A percentile compares a stretch with the other conserved stretches of the same genome.
phyloP scores from a whole-genome alignment of 768 basidiomycete species.

The Dendrothele bispora region DNA sequence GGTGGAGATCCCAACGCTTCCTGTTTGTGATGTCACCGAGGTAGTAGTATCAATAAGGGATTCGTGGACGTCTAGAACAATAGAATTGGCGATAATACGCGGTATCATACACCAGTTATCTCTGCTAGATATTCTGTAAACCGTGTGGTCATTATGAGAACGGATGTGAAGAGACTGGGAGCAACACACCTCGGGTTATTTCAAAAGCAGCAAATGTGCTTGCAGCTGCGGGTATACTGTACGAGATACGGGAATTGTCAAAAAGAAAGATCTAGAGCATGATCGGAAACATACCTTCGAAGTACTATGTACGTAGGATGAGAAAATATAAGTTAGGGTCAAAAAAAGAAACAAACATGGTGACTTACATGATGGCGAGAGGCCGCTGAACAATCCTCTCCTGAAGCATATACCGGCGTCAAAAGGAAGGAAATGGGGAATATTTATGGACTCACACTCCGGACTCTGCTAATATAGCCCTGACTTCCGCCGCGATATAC shows the following conservation, averaged over 20 bases:
- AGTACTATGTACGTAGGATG: conserved; percentile 45
- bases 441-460: conserved; percentile 54
- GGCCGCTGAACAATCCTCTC: conserved; percentile 66
- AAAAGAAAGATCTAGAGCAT: neutral
- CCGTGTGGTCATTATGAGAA: neutral
- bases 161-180: neutral
- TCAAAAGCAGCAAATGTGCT: conserved; percentile 63
- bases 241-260: conserved; percentile 6
- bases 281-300: conserved; percentile 46
- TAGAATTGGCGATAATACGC: too few species aligned
- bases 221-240: conserved; percentile 87
- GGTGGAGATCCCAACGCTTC: too few species aligned
- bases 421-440: neutral
- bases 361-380: conserved; percentile 73
- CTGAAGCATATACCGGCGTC: too few species aligned
- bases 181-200: neutral
- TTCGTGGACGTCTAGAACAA: too few species aligned
- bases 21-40: too few species aligned
- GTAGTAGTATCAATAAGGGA: too few species aligned
- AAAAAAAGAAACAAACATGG: neutral
- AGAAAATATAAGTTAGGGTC: neutral
- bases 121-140: neutral
- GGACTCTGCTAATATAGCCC: conserved; percentile 62
- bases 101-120: neutral
- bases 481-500: conserved; percentile 77